Conservation (phyloP, 1,284 basidiomycete species). For the Erythrobasidium hasegawianum region DNA sequence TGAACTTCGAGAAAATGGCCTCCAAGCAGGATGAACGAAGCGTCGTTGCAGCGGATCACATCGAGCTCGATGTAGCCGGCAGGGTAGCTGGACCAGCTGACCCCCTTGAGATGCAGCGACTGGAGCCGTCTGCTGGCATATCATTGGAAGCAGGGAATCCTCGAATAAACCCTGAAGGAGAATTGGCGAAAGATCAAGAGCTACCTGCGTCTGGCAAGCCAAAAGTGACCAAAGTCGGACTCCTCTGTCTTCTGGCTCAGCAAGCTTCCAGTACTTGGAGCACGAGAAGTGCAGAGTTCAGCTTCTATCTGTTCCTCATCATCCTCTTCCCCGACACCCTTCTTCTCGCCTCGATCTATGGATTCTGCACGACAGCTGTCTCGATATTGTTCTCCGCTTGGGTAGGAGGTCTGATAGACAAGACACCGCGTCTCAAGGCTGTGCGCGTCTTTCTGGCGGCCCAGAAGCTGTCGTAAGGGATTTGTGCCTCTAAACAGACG, state of each 20-base stretch:
- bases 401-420: slow-evolving; percentile 55
- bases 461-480: slow-evolving; percentile 54
- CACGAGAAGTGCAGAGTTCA: slow-evolving; percentile 54
- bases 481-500: too few relatives aligned
- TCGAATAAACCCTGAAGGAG: too few relatives aligned
- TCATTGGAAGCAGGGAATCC: too few relatives aligned
- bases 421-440: slow-evolving; percentile 50
- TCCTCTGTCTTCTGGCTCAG: slow-evolving; percentile 32
- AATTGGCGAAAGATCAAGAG: too few relatives aligned
- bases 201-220: too few relatives aligned
- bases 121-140: too few relatives aligned
- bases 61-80: too few relatives aligned
- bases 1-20: too few relatives aligned
- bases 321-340: slow-evolving; percentile 54
- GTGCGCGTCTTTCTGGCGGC: slow-evolving; percentile 53
- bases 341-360: slow-evolving; percentile 56
- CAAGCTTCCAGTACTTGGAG: slow-evolving; percentile 51
- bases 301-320: slow-evolving; percentile 55
- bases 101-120: too few relatives aligned
- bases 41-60: too few relatives aligned
- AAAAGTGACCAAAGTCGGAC: background rate
- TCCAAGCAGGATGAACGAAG: too few relatives aligned
- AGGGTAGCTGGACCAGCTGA: too few relatives aligned
- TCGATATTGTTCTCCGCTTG: slow-evolving; percentile 50
- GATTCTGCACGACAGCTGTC: slow-evolving; percentile 52